Evolutionary conservation across 2,329 filamentous ascomycete genomes (phyloP).

Genomic region (Calonectria henricotiae): DNA sequence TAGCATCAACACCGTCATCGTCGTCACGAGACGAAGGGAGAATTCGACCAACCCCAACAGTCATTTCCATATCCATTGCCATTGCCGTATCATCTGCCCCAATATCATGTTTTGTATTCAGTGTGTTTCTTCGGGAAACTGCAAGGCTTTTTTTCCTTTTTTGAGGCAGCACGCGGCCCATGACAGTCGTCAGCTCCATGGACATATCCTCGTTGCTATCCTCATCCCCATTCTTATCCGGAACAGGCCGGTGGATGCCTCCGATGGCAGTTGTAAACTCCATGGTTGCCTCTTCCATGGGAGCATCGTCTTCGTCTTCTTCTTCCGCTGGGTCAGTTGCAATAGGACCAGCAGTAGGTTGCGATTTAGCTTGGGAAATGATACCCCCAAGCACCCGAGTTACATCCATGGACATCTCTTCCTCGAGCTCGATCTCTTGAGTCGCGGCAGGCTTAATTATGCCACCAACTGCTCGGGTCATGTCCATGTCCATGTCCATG

Average conservation of each 20-base stretch:
- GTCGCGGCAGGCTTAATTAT: constrained; percentile 66
- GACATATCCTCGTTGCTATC: constrained; percentile 79
- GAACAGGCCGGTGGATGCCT: constrained; percentile 69
- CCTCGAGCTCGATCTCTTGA: constrained; percentile 64
- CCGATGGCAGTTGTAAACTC: constrained; percentile 88
- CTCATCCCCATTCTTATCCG: constrained; percentile 57
- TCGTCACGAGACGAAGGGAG: constrained; percentile 56
- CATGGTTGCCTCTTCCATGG: constrained; percentile 73
- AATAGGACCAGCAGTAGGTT: constrained; percentile 53
- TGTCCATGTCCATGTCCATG: constrained; percentile 68
- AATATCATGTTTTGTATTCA: constrained; percentile 55
- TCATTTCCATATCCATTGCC: constrained; percentile 75
- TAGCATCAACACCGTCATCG: constrained; percentile 51
- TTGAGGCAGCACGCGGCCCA: constrained; percentile 70
- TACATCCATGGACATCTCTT: constrained; percentile 95
- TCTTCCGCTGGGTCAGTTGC: constrained; percentile 64
- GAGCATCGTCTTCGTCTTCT: constrained; percentile 56
- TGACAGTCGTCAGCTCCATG: constrained; percentile 82
- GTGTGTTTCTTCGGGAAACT: constrained; percentile 46
- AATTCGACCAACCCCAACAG: constrained; percentile 71
- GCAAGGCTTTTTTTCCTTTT: constrained; percentile 50
- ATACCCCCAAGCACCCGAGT: constrained; percentile 89
- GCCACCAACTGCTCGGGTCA: constrained; percentile 71
- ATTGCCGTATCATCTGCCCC: constrained; percentile 56
- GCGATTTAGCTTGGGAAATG: constrained; percentile 63